Evolutionary conservation across 176 grass and related monocot genomes (phyloP), one percentile per base, ranked within the genome.

Genomic region (Zoysia japonica): DNA sequence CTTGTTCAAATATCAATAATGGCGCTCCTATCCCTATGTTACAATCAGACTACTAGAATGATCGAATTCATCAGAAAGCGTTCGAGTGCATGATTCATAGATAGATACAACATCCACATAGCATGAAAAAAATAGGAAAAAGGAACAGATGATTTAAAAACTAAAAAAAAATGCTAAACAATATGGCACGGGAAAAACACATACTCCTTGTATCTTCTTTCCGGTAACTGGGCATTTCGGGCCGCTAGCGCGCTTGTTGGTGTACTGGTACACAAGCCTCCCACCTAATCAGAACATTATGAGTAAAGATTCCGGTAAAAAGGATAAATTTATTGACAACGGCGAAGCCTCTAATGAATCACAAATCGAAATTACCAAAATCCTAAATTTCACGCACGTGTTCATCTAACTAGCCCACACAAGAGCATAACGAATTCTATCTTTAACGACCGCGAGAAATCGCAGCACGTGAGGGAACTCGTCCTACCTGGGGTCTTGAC

Each of bases 161-260:
- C 28, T 28, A 28, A 28, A 28, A 28, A 28, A 28, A 28, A 28
- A 28, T 28, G 28, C 28, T 28, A 28, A 28, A 28, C 28, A 28
- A 28, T 37, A 28, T 1, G 17, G 37, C 2, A 41, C 3, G 39
- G 52, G 3, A 35, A 67, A 7, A 35, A 40, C 11, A 80, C 88
- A 17, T 90, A 96, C 90, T 80, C 93, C 93, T 84, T 96, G 93
- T 79, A 96, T 96, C 81, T 88, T 90, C 90, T 92, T 96, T 4
- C 93, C 93, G 6, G 90, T 96, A 61, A 96, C 90, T 2, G 90
- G 90, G 85, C 93, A 96, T 84, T 92, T 96, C 38, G 93, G 90
- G 4, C 93, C 90, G 47, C 93, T 96, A 49, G 90, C 93, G 20
- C 93, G 86, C 87, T 96, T 96, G 47, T 92, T 89, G 16, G 93